Base-by-base conservation (phyloP, 225 moss, liverwort and hornwort species). In the Marchantia polymorpha region DNA sequence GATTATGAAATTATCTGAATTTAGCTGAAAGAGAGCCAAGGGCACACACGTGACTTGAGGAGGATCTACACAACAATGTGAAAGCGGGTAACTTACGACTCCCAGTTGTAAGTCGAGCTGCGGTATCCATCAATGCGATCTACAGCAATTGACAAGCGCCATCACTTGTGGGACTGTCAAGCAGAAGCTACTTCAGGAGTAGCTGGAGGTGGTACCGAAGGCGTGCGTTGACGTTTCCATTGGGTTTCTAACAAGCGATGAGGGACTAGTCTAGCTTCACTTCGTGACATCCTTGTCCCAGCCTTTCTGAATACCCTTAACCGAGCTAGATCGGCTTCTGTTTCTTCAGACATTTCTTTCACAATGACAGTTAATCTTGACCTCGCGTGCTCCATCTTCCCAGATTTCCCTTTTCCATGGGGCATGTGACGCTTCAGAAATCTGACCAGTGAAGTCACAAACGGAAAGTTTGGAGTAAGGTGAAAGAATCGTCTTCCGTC, bases 401-500 rank as follows among this genome's bases (percentile, higher is more conserved):
- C 96, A 8, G 91, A 84, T 70, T 92, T 96, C 30, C 94, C 96
- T 81, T 91, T 96, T 19, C 92, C 96, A 52, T 94, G 96, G 60
- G 89, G 89, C 84, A 81, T 91, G 56, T 85, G 23, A 25, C 94
- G 91, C 79, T 96, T 91, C 75, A 94, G 69, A 75, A 88, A 96
- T 82, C 84, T 90, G 84, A 84, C 16, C 7, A 50, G 15, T 10
- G 4, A 23, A 17, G 17, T 30, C 10, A 22, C 49, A 29, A 65
- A 27, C 29, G 65, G 1, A 4, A 65, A 65, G 13, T 29, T 11
- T 65, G 27, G 14, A 25, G 25, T 9, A 26, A 25, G 64, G 9
- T 64, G 16, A 16, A 14, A 58, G 58, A 22, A 60, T 60, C 17
- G 20, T 46, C 16, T 8, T 39, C 5, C 39, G 39, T 39, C 39